A percentile compares a stretch with the other conserved stretches of the same genome.
Evolutionary conservation across 164 flowering plant genomes (phyloP).

Genomic region (Akebia trifoliata): DNA sequence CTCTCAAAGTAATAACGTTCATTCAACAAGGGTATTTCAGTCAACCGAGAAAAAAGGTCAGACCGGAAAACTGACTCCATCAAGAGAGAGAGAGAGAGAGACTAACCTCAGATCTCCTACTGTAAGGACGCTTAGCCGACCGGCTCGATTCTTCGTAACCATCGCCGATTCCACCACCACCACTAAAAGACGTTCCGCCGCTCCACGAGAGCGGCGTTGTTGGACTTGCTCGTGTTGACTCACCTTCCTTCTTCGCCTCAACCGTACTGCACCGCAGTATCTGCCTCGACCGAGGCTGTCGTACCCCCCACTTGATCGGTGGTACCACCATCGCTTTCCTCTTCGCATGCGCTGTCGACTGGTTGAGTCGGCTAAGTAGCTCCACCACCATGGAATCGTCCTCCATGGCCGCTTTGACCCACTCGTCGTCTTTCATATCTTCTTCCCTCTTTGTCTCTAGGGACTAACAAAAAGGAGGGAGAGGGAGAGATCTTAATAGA

Average conservation of each 20-base stretch:
- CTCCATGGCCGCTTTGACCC: slow-evolving; percentile 31
- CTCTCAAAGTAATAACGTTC: too few species aligned
- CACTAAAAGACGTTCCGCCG: slow-evolving; percentile 33
- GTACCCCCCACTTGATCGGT: slow-evolving; percentile 37
- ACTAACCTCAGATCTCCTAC: slow-evolving; percentile 19
- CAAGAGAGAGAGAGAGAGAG: not conserved
- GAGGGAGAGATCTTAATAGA: not conserved
- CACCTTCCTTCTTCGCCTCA: slow-evolving; percentile 18
- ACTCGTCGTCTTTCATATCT: slow-evolving; percentile 19
- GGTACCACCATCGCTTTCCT: not conserved
- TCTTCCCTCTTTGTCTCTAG: not conserved
- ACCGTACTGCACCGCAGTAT: not conserved
- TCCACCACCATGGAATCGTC: slow-evolving; percentile 30
- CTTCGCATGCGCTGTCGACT: slow-evolving; percentile 1
- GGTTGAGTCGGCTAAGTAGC: slow-evolving; percentile 25
- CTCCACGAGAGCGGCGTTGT: slow-evolving; percentile 68
- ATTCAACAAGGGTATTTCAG: slow-evolving; percentile 1
- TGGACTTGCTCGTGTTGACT: slow-evolving; percentile 40
- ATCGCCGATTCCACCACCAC: slow-evolving; percentile 25
- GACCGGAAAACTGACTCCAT: too few species aligned
- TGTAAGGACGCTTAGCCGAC: not conserved
- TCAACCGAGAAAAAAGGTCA: too few species aligned
- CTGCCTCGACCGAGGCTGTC: slow-evolving; percentile 41
- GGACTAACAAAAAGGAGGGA: not conserved
- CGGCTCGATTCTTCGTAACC: slow-evolving; percentile 20